Percentiles rank a stretch among this genome's conserved stretches.
Conservation (phyloP, 768 basidiomycete species). For the Kwoniella shandongensis region DNA sequence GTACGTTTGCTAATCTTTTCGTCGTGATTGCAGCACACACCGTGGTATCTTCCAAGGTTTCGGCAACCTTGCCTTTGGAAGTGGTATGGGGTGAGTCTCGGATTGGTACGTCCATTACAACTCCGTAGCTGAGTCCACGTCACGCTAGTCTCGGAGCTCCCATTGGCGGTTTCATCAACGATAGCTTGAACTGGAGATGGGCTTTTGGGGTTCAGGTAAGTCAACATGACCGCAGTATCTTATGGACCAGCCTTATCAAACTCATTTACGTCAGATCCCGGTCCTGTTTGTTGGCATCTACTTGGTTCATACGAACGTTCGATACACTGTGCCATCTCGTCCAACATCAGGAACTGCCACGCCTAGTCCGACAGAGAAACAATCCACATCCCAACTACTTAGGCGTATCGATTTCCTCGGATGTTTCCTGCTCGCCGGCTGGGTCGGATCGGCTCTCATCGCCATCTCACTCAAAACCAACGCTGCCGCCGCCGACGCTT, state of each 20-base stretch:
- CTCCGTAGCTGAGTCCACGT: background rate
- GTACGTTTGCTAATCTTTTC: too few species aligned
- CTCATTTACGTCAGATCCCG: conserved; percentile 20
- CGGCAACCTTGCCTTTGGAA: conserved; percentile 56
- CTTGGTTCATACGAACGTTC: conserved; percentile 12
- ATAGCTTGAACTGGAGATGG: conserved; percentile 73
- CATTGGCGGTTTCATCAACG: conserved; percentile 62
- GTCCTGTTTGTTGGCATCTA: conserved; percentile 3
- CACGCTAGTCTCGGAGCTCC: conserved; percentile 51
- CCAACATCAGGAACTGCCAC: conserved; percentile 11
- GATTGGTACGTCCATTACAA: background rate
- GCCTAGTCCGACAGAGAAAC: conserved; percentile 2
- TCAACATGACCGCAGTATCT: too few species aligned
- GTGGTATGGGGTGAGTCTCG: conserved; percentile 57
- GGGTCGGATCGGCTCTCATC: conserved; percentile 46
- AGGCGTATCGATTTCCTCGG: conserved; percentile 48
- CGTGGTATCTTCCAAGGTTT: conserved; percentile 82
- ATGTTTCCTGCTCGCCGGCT: conserved; percentile 44
- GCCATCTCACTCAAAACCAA: conserved; percentile 50
- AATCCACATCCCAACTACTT: conserved; percentile 19
- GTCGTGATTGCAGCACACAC: conserved; percentile 17
- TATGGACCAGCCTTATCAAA: too few species aligned
- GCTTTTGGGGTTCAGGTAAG: conserved; percentile 43
- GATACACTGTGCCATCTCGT: conserved; percentile 11
- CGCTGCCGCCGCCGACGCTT: conserved; percentile 63